Evolutionary conservation across 2,329 filamentous ascomycete genomes (phyloP).

Genomic region (Epichloe sp.): DNA sequence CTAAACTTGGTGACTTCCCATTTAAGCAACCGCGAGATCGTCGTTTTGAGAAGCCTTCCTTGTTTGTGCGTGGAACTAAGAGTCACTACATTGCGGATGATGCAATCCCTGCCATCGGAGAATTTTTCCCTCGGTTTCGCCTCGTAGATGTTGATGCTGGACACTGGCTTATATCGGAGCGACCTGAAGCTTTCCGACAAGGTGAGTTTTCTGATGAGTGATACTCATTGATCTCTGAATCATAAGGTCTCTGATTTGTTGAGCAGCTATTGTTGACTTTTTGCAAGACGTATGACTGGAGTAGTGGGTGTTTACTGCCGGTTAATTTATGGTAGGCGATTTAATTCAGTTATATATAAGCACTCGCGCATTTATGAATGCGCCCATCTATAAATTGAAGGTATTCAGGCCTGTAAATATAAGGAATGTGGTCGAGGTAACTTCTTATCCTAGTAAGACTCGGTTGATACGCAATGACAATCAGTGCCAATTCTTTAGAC

Average conservation of each 20-base stretch:
- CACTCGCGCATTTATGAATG: too few species aligned
- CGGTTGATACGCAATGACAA: too few species aligned
- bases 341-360: too few species aligned
- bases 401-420: too few species aligned
- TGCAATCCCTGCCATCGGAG: constrained; percentile 61
- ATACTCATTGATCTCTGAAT: not conserved
- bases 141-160: constrained; percentile 64
- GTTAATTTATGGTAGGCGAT: too few species aligned
- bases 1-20: constrained; percentile 78
- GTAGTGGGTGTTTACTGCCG: too few species aligned
- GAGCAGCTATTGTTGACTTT: constrained; percentile 3
- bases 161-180: constrained; percentile 85
- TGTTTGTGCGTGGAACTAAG: constrained; percentile 67
- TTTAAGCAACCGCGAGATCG: constrained; percentile 57
- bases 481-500: too few species aligned
- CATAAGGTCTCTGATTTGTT: not conserved
- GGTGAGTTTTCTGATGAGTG: constrained; percentile 29
- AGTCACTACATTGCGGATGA: constrained; percentile 76
- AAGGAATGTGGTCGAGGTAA: too few species aligned
- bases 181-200: constrained; percentile 63
- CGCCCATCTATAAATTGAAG: too few species aligned
- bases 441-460: too few species aligned
- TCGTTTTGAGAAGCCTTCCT: constrained; percentile 61
- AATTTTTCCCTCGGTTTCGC: constrained; percentile 69
- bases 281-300: not conserved